Percentiles rank a stretch among this genome's conserved stretches.
These are phyloP conservation scores for Anastatica hierochuntica DNA, from an alignment of 345 rosid species.

Conservation along the genomic window DNA sequence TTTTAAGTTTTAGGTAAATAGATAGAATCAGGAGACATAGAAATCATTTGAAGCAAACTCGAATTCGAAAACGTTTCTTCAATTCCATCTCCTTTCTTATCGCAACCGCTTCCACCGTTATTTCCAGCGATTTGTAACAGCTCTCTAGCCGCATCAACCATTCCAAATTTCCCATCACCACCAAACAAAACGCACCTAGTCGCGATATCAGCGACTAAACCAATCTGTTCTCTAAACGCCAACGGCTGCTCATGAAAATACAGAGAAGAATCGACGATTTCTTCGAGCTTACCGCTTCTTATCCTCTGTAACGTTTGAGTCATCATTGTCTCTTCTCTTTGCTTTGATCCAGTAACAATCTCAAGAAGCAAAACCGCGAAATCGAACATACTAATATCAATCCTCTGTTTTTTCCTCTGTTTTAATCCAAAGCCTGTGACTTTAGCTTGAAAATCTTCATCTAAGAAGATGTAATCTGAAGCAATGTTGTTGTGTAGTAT, in stretches of 20 bases:
- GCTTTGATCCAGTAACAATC: slow-evolving; percentile 54
- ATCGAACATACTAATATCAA: slow-evolving; percentile 42
- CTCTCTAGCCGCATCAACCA: slow-evolving; percentile 69
- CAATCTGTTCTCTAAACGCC: slow-evolving; percentile 49
- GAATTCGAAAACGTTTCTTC: slow-evolving; percentile 89
- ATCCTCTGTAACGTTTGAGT: slow-evolving; percentile 42
- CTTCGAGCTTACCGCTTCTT: slow-evolving; percentile 56
- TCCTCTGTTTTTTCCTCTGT: slow-evolving; percentile 14
- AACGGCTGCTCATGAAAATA: slow-evolving; percentile 53
- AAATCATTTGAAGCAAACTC: slow-evolving; percentile 82
- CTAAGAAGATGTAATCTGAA: slow-evolving; percentile 46
- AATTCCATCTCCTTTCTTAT: slow-evolving; percentile 41
- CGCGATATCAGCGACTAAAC: slow-evolving; percentile 61
- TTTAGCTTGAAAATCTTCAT: slow-evolving; percentile 45
- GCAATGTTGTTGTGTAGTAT: slow-evolving; percentile 47
- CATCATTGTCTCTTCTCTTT: slow-evolving; percentile 31
- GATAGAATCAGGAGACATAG: slow-evolving; percentile 80
- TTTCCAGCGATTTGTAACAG: slow-evolving; percentile 36
- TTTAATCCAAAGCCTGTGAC: slow-evolving; percentile 52
- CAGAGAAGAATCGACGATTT: slow-evolving; percentile 57
- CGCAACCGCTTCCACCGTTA: slow-evolving; percentile 35
- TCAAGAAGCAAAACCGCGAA: slow-evolving; percentile 61
- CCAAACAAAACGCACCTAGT: slow-evolving; percentile 68
- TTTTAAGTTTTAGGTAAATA: slow-evolving; percentile 17
- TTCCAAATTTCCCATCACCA: slow-evolving; percentile 63